Conservation (phyloP, 257 asterid species). For the Avicennia marina region DNA sequence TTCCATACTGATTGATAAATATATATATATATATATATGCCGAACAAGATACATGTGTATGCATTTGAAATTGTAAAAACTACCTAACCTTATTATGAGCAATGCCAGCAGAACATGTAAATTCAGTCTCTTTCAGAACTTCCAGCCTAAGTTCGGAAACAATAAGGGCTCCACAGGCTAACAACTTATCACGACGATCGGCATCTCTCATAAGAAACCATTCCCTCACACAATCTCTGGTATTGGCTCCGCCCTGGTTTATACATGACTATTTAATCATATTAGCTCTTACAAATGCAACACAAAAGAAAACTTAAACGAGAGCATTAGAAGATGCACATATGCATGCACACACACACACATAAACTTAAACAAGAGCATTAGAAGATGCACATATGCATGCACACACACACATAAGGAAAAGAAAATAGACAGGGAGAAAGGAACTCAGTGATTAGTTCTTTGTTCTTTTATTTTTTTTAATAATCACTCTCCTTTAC, state of each 20-base stretch:
- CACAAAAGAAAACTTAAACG: slow-evolving; percentile 3
- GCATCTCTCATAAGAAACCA: slow-evolving; percentile 60
- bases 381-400: too few relatives aligned
- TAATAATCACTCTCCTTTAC: not conserved
- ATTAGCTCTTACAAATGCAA: slow-evolving; percentile 10
- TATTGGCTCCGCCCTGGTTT: slow-evolving; percentile 45
- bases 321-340: not conserved
- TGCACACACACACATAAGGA: not conserved
- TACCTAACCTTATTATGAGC: slow-evolving; percentile 87
- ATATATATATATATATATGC: not conserved
- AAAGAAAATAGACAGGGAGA: not conserved
- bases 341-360: too few relatives aligned
- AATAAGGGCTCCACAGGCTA: slow-evolving; percentile 89
- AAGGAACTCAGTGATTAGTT: not conserved
- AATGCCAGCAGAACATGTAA: slow-evolving; percentile 92
- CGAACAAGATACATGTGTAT: not conserved
- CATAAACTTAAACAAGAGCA: too few relatives aligned
- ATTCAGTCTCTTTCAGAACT: slow-evolving; percentile 78
- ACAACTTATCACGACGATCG: slow-evolving; percentile 64
- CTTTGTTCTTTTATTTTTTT: not conserved
- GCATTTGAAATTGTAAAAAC: slow-evolving; percentile 10
- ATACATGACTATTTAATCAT: slow-evolving; percentile 7
- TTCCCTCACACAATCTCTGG: slow-evolving; percentile 43
- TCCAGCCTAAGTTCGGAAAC: slow-evolving; percentile 85
- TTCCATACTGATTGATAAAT: not conserved